These are phyloP conservation scores for Cyclocybe aegerita DNA, from an alignment of 768 basidiomycete species.

Conservation along the genomic window DNA sequence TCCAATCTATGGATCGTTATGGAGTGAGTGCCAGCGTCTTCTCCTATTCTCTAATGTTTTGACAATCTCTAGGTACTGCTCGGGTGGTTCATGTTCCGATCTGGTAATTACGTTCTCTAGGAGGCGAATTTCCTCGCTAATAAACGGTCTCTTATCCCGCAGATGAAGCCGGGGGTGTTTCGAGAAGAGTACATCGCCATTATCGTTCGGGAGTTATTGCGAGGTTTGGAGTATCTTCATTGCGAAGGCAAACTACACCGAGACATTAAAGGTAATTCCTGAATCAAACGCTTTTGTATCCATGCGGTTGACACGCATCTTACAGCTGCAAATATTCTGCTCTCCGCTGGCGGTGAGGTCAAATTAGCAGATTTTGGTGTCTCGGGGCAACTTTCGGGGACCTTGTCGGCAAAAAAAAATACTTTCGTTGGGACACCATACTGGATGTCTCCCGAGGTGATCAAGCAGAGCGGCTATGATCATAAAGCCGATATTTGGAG, in stretches of 20 bases:
- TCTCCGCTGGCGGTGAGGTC: constrained; percentile 91
- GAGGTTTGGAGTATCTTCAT: constrained; percentile 94
- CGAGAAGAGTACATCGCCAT: constrained; percentile 99
- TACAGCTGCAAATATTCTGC: constrained; percentile 89
- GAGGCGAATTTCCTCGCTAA: background rate
- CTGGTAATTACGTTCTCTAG: constrained; percentile 53
- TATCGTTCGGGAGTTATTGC: constrained; percentile 87
- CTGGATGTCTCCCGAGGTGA: constrained; percentile 99
- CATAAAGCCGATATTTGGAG: constrained; percentile 99
- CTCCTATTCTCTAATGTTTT: constrained; percentile 3
- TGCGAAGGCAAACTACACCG: constrained; percentile 95
- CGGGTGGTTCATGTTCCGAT: constrained; percentile 97
- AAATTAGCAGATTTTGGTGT: constrained; percentile 99
- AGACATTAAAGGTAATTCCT: constrained; percentile 89
- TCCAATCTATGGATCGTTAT: constrained; percentile 99
- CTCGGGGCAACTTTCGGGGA: constrained; percentile 94
- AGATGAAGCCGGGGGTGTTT: constrained; percentile 99
- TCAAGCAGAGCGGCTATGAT: constrained; percentile 99
- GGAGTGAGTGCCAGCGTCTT: constrained; percentile 57
- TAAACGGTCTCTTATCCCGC: constrained; percentile 13
- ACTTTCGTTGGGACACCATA: constrained; percentile 98
- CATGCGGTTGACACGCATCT: constrained; percentile 6
- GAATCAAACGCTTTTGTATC: background rate
- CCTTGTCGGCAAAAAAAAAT: constrained; percentile 93
- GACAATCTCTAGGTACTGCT: constrained; percentile 72